Evolutionary conservation across 208 protist species (phyloP), one percentile per base, ranked within the genome.

Genomic region (Phytomonas francai): DNA sequence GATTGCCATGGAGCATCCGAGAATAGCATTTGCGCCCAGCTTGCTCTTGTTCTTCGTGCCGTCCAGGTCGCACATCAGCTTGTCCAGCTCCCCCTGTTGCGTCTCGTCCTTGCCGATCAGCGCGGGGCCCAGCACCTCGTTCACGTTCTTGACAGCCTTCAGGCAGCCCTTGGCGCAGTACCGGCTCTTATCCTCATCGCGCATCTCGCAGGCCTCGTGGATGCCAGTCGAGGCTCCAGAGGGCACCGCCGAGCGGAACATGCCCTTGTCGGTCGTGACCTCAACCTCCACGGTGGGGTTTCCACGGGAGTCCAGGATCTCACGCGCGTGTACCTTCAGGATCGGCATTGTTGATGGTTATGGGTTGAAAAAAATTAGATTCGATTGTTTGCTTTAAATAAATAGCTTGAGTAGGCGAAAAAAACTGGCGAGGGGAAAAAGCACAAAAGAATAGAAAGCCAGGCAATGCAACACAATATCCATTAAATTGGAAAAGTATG

Each of bases 161-260:
- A 80, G 63, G 65, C 99, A 98, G 60, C 98, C 98, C 84, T 99
- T 99, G 75, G 98, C 99, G 28, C 91, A 64, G 85, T 98, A 99
- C 59, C 85, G 78, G 33, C 71, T 73, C 72, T 96, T 93, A 80
- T 97, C 97, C 60, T 81, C 88, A 75, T 99, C 99, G 71, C 98
- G 92, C 34, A 99, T 85, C 84, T 99, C 98, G 65, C 88, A 89
- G 27, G 98, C 98, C 84, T 99, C 98, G 74, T 99, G 91, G 32
- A 96, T 85, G 72, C 99, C 99, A 34, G 98, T 99, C 27, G 98
- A 99, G 6, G 99, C 99, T 71, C 99, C 98, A 22, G 93, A 98
- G 32, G 99, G 99, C 22, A 98, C 98, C 30, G 95, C 96, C 19
- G 95, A 94, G 72, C 97, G 93, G 88, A 99, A 99, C 22, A 97